A percentile compares a stretch with the other conserved stretches of the same genome.
Evolutionary conservation across 345 rosid genomes (phyloP).

Genomic region (Draba incana): DNA sequence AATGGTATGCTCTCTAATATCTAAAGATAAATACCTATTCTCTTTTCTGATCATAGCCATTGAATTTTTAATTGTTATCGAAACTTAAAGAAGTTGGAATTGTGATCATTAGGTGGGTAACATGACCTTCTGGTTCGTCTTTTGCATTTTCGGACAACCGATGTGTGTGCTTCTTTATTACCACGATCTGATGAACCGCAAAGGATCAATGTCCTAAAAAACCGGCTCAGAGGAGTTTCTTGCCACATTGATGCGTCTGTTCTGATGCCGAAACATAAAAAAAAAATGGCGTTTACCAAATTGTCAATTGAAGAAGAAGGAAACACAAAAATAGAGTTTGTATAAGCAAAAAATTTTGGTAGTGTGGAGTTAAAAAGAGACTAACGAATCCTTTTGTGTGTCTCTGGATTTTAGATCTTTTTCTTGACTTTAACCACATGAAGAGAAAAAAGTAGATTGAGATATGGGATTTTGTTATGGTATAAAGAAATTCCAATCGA

Average conservation of each 20-base stretch:
- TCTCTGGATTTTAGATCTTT: constrained; percentile 12
- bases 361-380: constrained; percentile 23
- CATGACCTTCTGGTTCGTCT: constrained; percentile 91
- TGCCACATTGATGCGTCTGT: constrained; percentile 7
- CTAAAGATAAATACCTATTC: not conserved
- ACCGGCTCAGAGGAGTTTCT: not conserved
- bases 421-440: constrained; percentile 7
- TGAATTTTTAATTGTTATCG: too few species aligned
- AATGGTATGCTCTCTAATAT: constrained; percentile 59
- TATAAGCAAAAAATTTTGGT: constrained; percentile 38
- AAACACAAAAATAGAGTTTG: constrained; percentile 27
- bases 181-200: constrained; percentile 94
- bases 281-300: not conserved
- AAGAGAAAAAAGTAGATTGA: constrained; percentile 24
- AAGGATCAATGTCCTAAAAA: constrained; percentile 40
- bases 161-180: constrained; percentile 93
- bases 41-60: not conserved
- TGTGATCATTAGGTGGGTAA: constrained; percentile 82
- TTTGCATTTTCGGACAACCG: constrained; percentile 97
- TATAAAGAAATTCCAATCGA: constrained; percentile 7
- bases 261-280: constrained; percentile 18
- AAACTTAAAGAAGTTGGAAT: too few species aligned
- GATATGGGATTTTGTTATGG: constrained; percentile 13
- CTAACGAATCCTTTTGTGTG: constrained; percentile 12
- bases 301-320: constrained; percentile 23